Evolutionary conservation across 805 yeast genomes (phyloP), one percentile per base, ranked within the genome.

Genomic region (Saturnispora besseyi): DNA sequence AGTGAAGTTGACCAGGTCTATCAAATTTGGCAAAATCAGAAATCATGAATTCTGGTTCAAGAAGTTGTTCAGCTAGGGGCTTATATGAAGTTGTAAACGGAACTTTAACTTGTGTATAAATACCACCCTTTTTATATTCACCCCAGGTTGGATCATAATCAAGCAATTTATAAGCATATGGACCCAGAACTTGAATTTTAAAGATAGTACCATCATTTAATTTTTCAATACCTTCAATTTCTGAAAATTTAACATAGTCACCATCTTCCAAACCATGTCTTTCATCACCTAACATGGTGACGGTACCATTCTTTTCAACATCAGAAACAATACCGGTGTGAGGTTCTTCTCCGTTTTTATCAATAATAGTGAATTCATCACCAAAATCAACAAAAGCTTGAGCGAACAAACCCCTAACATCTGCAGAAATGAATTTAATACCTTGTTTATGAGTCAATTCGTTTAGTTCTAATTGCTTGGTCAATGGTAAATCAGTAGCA

Each of bases 241-340:
- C 98, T 12, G 84, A 63, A 60, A 93, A 89, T 65, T 84, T 86
- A 49, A 93, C 96, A 62, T 70, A 85, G 59, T 86, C 85, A 15
- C 97, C 98, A 66, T 88, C 96, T 71, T 90, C 87, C 49, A 93
- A 74, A 18, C 96, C 95, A 63, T 93, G 99, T 67, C 98, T 82
- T 53, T 79, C 82, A 55, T 88, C 97, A 63, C 86, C 96, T 59
- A 91, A 75, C 74, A 86, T 87, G 21, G 96, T 84, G n/a, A 93
- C 96, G 10, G 89, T 84, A 51, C 98, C 98, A 62, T 87, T 77
- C 10, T 71, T 64, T 62, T 90, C 96, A 53, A 93, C 84, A 62
- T 87, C 96, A 1, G 96, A 85, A 1, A 93, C 87, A 52, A 87
- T 84, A 43, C 99, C 98, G 4, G 81, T 64, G 45, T 72, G 71